Evolutionary conservation across 1,284 basidiomycete species (phyloP).

Genomic region (Somion occarium): DNA sequence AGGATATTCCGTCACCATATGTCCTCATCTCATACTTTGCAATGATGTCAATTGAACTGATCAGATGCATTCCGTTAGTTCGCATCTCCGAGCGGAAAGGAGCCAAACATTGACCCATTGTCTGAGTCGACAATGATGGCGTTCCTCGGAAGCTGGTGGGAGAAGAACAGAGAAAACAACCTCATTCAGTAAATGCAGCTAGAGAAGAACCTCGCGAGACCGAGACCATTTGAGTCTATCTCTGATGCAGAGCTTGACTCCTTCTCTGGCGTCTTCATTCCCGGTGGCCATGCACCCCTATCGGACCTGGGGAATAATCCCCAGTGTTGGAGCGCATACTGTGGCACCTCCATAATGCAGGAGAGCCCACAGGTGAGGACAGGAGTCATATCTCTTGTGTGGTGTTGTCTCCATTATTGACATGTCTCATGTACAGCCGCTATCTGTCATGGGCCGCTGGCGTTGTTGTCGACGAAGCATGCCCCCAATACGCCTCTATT

Average conservation of each 20-base stretch:
- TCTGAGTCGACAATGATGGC: constrained; percentile 19
- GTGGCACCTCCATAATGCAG: constrained; percentile 20
- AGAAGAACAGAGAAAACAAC: constrained; percentile 19
- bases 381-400: background rate
- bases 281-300: constrained; percentile 24
- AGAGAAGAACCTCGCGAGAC: constrained; percentile 18
- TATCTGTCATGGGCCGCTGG: constrained; percentile 25
- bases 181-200: constrained; percentile 18
- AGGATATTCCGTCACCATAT: constrained; percentile 20
- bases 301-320: constrained; percentile 22
- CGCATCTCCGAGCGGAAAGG: constrained; percentile 13
- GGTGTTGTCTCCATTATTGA: background rate
- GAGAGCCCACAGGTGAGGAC: constrained; percentile 22
- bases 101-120: constrained; percentile 20
- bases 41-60: background rate
- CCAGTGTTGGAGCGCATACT: constrained; percentile 24
- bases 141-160: constrained; percentile 22
- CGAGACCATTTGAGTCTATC: constrained; percentile 22
- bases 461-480: constrained; percentile 24
- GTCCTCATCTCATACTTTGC: background rate
- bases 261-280: constrained; percentile 24
- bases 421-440: constrained; percentile 11
- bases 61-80: background rate
- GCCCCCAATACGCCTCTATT: constrained; percentile 21
- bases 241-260: constrained; percentile 20